Evolutionary conservation across 1,139 yeast genomes (phyloP).

Genomic region (Protomyces pachydermus): DNA sequence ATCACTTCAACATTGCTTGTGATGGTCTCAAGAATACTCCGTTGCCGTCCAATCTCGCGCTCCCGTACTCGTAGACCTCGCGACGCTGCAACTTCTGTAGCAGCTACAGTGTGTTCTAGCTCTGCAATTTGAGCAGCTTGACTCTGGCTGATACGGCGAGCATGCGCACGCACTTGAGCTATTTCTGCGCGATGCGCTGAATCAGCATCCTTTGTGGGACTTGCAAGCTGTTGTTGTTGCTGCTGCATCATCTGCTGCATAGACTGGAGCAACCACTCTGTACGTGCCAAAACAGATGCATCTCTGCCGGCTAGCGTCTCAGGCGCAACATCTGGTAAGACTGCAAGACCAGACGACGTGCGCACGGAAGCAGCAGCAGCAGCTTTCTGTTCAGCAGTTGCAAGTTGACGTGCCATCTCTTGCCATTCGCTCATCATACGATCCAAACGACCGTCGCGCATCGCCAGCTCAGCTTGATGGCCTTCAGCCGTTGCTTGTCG

Average conservation of each 20-base stretch:
- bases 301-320: not conserved
- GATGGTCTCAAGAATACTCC: not conserved
- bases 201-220: not conserved
- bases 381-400: not conserved
- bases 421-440: slow-evolving; percentile 8
- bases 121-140: not conserved
- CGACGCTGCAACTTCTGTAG: not conserved
- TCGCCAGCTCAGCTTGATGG: slow-evolving; percentile 5
- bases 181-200: not conserved
- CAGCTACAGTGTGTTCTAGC: not conserved
- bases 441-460: slow-evolving; percentile 11
- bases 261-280: not conserved
- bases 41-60: not conserved
- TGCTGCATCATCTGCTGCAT: not conserved
- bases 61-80: not conserved
- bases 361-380: not conserved
- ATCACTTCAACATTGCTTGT: not conserved
- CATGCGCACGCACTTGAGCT: not conserved
- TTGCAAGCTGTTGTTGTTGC: not conserved
- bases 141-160: not conserved
- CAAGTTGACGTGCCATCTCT: slow-evolving; percentile 7
- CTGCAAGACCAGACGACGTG: not conserved
- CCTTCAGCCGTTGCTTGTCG: not conserved
- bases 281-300: not conserved
- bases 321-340: not conserved